These are phyloP conservation scores for Suillus occidentalis DNA, from an alignment of 768 basidiomycete genomes.

Conservation along the genomic window DNA sequence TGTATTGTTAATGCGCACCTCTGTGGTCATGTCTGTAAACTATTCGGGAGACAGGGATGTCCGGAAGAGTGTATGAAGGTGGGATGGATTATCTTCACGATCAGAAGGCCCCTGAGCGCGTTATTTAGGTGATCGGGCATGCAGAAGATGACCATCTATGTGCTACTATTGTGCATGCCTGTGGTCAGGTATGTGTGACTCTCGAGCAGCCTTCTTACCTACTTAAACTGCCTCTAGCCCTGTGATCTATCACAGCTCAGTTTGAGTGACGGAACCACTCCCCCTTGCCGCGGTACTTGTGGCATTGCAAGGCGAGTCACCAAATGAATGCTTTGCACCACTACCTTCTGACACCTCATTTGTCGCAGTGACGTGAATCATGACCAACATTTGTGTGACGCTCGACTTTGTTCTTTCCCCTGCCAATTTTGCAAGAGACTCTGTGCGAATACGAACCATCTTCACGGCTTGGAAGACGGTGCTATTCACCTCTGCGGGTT, in stretches of 20 bases:
- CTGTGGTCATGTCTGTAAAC: conserved; percentile 52
- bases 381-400: conserved; percentile 48
- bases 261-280: conserved; percentile 29
- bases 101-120: background rate
- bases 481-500: conserved; percentile 61
- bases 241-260: conserved; percentile 39
- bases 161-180: conserved; percentile 51
- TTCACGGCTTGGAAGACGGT: conserved; percentile 46
- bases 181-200: conserved; percentile 44
- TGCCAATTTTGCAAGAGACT: conserved; percentile 58
- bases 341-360: background rate
- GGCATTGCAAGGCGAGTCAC: conserved; percentile 39
- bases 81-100: background rate
- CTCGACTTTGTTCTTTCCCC: conserved; percentile 49
- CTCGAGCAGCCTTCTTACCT: background rate
- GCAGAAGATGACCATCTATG: conserved; percentile 51
- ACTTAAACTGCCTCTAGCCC: conserved; percentile 29
- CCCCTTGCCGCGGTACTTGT: conserved; percentile 45
- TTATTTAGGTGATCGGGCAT: conserved; percentile 45
- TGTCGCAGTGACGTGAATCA: conserved; percentile 44
- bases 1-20: conserved; percentile 52
- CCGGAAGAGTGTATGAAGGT: conserved; percentile 55
- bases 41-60: conserved; percentile 51
- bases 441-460: conserved; percentile 47
- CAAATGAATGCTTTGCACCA: background rate